phyloP scores from a whole-genome alignment of 208 protist genomes.

The Trypanosomatidae sp. region DNA sequence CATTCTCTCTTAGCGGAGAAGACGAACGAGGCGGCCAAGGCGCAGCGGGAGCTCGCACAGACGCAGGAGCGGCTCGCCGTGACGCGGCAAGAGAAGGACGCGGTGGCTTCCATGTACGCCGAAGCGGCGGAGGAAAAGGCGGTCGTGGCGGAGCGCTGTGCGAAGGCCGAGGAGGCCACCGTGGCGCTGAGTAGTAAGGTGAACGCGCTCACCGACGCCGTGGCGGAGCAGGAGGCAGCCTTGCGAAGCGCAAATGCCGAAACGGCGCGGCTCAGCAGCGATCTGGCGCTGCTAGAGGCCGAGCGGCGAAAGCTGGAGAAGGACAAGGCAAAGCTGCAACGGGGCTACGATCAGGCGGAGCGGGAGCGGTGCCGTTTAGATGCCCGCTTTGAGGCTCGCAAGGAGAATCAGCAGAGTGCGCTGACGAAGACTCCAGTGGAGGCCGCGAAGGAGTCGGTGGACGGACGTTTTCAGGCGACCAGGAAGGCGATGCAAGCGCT shows the following conservation, averaged over 20 bases:
- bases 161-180: neutral
- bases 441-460: conserved; percentile 1
- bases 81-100: neutral
- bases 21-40: too few relatives aligned
- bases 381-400: conserved; percentile 12
- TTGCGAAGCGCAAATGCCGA: too few relatives aligned
- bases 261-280: neutral
- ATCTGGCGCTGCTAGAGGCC: too few relatives aligned
- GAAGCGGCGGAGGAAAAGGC: neutral
- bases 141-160: neutral
- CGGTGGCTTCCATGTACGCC: accelerated
- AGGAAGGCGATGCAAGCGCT: conserved; percentile 13
- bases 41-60: too few relatives aligned
- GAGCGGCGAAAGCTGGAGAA: conserved; percentile 17
- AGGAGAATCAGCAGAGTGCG: neutral
- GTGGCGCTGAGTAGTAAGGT: neutral
- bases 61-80: neutral
- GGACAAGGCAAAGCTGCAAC: conserved; percentile 34
- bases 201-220: too few relatives aligned
- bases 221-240: too few relatives aligned
- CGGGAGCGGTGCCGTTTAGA: conserved; percentile 8
- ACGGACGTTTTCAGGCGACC: conserved; percentile 8
- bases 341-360: conserved; percentile 31
- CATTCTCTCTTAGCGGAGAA: too few relatives aligned
- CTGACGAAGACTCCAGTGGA: neutral